Conservation (phyloP, 164 flowering plant genomes). For the Akebia trifoliata region DNA sequence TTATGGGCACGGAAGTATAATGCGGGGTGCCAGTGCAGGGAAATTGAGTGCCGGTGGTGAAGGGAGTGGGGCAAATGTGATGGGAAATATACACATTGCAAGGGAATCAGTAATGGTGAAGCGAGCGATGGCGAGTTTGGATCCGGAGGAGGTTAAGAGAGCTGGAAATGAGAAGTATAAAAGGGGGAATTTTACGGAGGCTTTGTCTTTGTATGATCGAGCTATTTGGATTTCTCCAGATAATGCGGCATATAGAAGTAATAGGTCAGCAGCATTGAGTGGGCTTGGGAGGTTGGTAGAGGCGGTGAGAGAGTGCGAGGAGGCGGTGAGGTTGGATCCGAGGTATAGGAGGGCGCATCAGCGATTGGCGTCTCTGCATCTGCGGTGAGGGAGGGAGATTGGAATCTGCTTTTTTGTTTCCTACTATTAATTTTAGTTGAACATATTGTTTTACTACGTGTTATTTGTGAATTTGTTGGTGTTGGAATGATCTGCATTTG, state of each 20-base stretch:
- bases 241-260: constrained; percentile 76
- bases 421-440: no score
- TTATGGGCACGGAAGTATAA: constrained; percentile 87
- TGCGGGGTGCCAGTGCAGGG: constrained; percentile 47
- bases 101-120: constrained; percentile 24
- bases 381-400: constrained; percentile 46
- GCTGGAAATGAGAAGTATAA: constrained; percentile 82
- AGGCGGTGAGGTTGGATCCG: constrained; percentile 79
- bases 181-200: constrained; percentile 71
- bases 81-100: constrained; percentile 16
- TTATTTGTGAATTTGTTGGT: no score
- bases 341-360: constrained; percentile 73
- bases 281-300: constrained; percentile 67
- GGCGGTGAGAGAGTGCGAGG: constrained; percentile 84
- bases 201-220: constrained; percentile 66
- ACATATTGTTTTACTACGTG: no score
- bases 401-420: no score
- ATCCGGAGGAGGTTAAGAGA: constrained; percentile 68
- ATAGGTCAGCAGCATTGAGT: constrained; percentile 78
- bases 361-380: constrained; percentile 61
- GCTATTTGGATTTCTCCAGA: constrained; percentile 70
- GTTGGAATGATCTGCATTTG: not conserved
- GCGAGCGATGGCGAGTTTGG: constrained; percentile 32
- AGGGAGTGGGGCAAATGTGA: constrained; percentile 7
- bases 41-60: no score